phyloP scores from a whole-genome alignment of 2,329 filamentous ascomycete genomes.

The Trichoderma sp. region DNA sequence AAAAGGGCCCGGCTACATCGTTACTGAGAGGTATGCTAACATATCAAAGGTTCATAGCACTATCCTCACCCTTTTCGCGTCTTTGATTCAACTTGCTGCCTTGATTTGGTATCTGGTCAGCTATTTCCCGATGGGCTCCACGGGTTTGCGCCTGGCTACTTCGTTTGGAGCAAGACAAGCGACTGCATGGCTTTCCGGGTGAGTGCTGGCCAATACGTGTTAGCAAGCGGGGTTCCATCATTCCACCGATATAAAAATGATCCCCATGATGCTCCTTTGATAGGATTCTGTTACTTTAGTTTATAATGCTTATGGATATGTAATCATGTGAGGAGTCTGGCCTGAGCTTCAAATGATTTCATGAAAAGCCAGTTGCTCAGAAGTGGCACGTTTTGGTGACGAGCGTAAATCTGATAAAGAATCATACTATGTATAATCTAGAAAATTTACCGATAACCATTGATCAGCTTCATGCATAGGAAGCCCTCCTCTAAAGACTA shows the following conservation, averaged over 20 bases:
- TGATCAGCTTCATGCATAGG: not conserved
- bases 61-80: slow-evolving; percentile 81
- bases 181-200: slow-evolving; percentile 85
- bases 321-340: slow-evolving; percentile 1
- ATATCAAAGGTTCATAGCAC: slow-evolving; percentile 73
- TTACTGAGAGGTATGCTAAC: slow-evolving; percentile 11
- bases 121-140: slow-evolving; percentile 97
- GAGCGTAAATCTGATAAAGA: not conserved
- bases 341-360: not conserved
- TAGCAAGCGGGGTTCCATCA: not conserved
- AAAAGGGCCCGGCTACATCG: too few relatives aligned
- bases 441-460: not conserved
- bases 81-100: slow-evolving; percentile 80
- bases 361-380: not conserved
- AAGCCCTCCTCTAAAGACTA: not conserved
- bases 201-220: slow-evolving; percentile 20
- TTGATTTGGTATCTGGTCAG: slow-evolving; percentile 93
- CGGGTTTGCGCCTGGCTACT: slow-evolving; percentile 82
- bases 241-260: not conserved
- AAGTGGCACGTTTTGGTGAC: not conserved
- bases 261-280: not conserved
- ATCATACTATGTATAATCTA: not conserved
- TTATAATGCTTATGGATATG: slow-evolving; percentile 7
- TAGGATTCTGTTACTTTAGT: not conserved
- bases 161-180: slow-evolving; percentile 84